These are phyloP conservation scores for Trypanosoma avium DNA, from an alignment of 208 protist genomes.

Conservation along the genomic window DNA sequence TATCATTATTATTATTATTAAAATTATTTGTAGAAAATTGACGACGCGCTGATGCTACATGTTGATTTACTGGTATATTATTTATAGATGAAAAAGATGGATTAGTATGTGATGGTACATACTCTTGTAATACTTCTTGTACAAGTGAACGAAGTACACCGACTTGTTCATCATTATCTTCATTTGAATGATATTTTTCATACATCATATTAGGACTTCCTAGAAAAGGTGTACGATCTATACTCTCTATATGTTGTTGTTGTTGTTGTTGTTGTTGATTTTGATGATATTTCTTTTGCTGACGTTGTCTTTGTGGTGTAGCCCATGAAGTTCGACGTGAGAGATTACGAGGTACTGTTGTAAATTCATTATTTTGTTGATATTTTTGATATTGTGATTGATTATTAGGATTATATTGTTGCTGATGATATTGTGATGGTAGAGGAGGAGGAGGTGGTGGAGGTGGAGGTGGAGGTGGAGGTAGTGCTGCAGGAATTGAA, in stretches of 20 bases:
- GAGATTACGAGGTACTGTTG: no score
- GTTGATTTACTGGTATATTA: background rate
- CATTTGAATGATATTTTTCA: background rate
- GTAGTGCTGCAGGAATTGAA: slow-evolving; percentile 9
- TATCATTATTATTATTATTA: no score
- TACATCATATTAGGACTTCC: background rate
- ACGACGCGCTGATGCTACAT: background rate
- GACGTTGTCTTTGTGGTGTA: no score
- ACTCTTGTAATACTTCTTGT: slow-evolving; percentile 19
- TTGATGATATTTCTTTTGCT: background rate
- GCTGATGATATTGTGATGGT: background rate
- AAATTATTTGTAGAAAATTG: no score
- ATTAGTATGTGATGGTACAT: background rate
- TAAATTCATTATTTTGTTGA: background rate
- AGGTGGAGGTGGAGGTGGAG: background rate
- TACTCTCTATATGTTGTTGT: slow-evolving; percentile 17
- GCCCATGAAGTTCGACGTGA: no score
- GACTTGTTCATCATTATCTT: background rate
- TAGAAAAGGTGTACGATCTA: background rate
- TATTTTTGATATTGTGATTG: background rate
- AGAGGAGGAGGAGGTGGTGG: background rate
- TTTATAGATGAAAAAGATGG: background rate
- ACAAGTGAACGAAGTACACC: slow-evolving; percentile 16
- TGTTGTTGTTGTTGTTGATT: background rate
- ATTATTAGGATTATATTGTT: background rate